Evolutionary conservation across 129 eudicot species (phyloP), one percentile per base, ranked within the genome.

Genomic region (Flaveria sonorensis): DNA sequence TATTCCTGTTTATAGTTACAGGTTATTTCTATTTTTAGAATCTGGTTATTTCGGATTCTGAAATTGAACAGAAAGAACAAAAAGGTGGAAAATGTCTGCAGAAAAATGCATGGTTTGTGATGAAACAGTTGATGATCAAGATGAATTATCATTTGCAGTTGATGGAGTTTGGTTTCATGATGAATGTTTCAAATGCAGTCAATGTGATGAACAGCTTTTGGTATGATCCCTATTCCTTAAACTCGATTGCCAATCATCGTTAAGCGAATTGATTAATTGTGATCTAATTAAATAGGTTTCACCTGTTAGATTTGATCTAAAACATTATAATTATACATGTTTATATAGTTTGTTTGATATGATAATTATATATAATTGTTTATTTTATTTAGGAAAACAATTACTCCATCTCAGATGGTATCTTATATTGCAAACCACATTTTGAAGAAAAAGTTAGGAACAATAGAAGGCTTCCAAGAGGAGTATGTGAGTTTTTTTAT

Each of bases 371-470:
- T 6, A 15, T 36, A 39, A 15, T 53, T 18, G 11, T 36, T 21
- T 46, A 10, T 36, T 2, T 56, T 2, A 36, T 28, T 26, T 75
- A 90, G 96, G 82, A 88, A 70, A 81, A 90, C 79, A 81, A 72
- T 50, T 88, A 84, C 78, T 85, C 83, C 26, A 42, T 83, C 21
- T 18, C 77, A 56, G 95, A 90, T 53, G 98, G 97, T 67, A 46
- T 52, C 20, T 72, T 93, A 52, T 89, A 79, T 70, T 93, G 98
- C 87, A 90, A 84, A 84, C 85, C 92, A 70, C 97, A 93, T 63
- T 88, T 82, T 81, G 97, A 90, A 71, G 90, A 90, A 60, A 87
- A 73, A 28, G n/a, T 80, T 59, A 86, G 69, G 60, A 87, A 93
- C 77, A 79, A 74, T 19, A 88, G 87, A 66, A 82, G 76, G 56